Evolutionary conservation across 495 filamentous ascomycete species (phyloP), one percentile per base, ranked within the genome.

Genomic region (Podospora australis): DNA sequence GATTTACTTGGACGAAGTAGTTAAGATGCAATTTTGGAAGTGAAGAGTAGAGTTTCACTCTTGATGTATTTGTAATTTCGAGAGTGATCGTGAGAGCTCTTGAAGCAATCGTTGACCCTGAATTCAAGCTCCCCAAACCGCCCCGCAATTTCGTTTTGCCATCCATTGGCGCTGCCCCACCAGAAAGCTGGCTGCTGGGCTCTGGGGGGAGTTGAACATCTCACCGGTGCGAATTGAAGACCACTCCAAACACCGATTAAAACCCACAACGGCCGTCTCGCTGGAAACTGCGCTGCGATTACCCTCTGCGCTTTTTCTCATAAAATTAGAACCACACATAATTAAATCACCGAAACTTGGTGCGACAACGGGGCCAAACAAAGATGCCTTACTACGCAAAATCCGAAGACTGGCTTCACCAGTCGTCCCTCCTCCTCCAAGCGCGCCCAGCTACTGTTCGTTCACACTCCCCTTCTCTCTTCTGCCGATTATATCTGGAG

Each of bases 311-410:
- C 4, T 23, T 24, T 22, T 39, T 39, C 11, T 39, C 3, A n/a
- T 17, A 16, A 19, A 5, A 16, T 7, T 36, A 8, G 7, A 8
- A 8, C 14, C 34, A 5, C 34, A 5, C 7, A 36, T 5, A 8
- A 8, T 14, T 36, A 6, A 5, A 16, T 36, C 7, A 36, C 14
- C 16, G 8, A 28, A n/a, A 58, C 51, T 45, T 39, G 38, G 39
- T 36, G 28, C 51, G 38, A 46, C n/a, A 34, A 40, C 23, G 24
- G 26, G 39, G n/a, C 32, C 20, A 16, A 19, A 14, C 39, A 47
- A 60, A 40, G 8, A 78, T 78, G 75, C 73, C 74, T n/a, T 71
- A 72, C 63, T 69, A 70, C 57, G 64, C 54, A 40, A 78, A 74
- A 38, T 72, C 71, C 46, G 72, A 78, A 58, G 75, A 79, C 52